Evolutionary conservation across 1,284 basidiomycete species (phyloP).

Genomic region (Farysia itapuensis): DNA sequence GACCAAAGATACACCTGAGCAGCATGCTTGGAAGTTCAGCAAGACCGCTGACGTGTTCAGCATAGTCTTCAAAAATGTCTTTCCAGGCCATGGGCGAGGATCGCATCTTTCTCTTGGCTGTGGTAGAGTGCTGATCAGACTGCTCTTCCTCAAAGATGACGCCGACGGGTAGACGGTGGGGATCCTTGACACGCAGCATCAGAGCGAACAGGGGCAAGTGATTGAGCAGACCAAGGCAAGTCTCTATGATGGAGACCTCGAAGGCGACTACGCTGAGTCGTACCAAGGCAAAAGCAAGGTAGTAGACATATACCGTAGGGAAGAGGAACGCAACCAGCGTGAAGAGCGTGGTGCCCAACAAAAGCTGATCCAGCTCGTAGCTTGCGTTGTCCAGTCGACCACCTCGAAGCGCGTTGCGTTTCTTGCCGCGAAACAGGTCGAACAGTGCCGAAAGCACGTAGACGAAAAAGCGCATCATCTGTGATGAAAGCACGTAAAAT

Average conservation of each 20-base stretch:
- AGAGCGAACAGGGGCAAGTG: slow-evolving; percentile 87
- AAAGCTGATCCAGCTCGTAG: slow-evolving; percentile 89
- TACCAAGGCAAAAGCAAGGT: slow-evolving; percentile 76
- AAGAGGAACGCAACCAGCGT: slow-evolving; percentile 86
- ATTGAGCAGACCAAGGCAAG: slow-evolving; percentile 69
- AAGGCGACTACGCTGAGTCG: slow-evolving; percentile 50
- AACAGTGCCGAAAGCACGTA: slow-evolving; percentile 73
- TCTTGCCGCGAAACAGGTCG: slow-evolving; percentile 86
- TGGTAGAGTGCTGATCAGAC: not conserved
- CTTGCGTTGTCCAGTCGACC: slow-evolving; percentile 81
- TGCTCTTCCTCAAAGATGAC: slow-evolving; percentile 5
- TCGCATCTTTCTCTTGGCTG: slow-evolving; percentile 2
- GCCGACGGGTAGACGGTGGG: slow-evolving; percentile 70
- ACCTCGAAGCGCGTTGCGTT: slow-evolving; percentile 66
- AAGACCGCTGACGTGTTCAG: slow-evolving; percentile 25
- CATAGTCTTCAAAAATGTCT: slow-evolving; percentile 41
- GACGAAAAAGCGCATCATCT: slow-evolving; percentile 70
- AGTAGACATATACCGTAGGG: slow-evolving; percentile 86
- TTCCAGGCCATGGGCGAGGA: slow-evolving; percentile 14
- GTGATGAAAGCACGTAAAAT: slow-evolving; percentile 71
- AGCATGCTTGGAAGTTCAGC: slow-evolving; percentile 26
- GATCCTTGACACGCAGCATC: slow-evolving; percentile 82
- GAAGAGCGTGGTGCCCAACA: slow-evolving; percentile 92
- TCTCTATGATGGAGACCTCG: slow-evolving; percentile 17
- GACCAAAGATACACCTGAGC: slow-evolving; percentile 18